A percentile compares a stretch with the other conserved stretches of the same genome.
phyloP scores from a whole-genome alignment of 2,329 filamentous ascomycete species.

The Sclerotinia borealis region DNA sequence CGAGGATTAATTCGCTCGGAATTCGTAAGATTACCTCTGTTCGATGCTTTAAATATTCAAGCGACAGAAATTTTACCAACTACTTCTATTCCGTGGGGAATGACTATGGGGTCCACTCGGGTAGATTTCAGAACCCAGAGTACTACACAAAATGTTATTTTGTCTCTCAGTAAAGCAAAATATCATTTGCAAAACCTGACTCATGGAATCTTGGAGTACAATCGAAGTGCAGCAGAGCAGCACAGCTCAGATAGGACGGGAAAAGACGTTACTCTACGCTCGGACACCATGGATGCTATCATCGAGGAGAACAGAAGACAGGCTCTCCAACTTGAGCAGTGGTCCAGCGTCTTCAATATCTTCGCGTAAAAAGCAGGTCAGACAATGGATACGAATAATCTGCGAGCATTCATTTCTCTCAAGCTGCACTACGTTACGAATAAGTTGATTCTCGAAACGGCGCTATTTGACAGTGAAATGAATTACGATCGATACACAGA shows the following conservation, averaged over 20 bases:
- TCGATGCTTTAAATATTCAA: slow-evolving; percentile 3
- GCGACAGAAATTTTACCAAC: background rate
- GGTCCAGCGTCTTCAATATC: background rate
- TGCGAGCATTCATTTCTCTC: slow-evolving; percentile 3
- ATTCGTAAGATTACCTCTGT: slow-evolving; percentile 2
- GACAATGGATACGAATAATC: background rate
- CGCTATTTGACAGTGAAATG: background rate
- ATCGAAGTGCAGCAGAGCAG: background rate
- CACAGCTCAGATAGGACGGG: too few relatives aligned
- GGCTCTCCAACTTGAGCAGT: background rate
- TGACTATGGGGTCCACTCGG: background rate
- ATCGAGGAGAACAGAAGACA: background rate
- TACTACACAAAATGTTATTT: background rate
- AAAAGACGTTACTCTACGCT: background rate
- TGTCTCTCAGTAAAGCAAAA: slow-evolving; percentile 4
- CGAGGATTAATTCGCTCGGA: background rate
- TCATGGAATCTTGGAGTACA: background rate
- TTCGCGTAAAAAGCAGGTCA: background rate
- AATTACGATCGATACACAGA: slow-evolving; percentile 6
- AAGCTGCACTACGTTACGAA: background rate
- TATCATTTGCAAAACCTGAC: background rate
- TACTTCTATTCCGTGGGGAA: background rate
- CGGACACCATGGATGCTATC: background rate
- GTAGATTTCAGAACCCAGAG: background rate
- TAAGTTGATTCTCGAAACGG: slow-evolving; percentile 4